Conservation (phyloP, 2,329 filamentous ascomycete species). For the Tricladium varicosporioides region DNA sequence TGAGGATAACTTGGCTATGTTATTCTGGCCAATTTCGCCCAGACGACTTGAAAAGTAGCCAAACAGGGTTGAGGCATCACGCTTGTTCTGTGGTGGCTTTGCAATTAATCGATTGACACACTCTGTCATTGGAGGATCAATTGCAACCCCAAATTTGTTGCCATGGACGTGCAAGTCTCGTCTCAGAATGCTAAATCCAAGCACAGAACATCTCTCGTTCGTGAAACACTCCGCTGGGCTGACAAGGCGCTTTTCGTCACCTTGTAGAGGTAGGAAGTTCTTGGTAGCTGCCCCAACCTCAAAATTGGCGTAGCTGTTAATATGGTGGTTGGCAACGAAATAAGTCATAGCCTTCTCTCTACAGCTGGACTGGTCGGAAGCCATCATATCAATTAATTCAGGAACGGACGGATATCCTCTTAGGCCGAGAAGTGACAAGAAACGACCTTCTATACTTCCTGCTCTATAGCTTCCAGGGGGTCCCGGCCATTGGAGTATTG, state of each 20-base stretch:
- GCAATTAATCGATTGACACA: slow-evolving; percentile 73
- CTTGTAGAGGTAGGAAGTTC: slow-evolving; percentile 71
- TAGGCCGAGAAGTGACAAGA: slow-evolving; percentile 72
- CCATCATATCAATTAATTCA: slow-evolving; percentile 78
- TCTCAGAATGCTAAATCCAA: slow-evolving; percentile 78
- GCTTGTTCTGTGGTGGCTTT: slow-evolving; percentile 65
- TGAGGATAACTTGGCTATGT: slow-evolving; percentile 58
- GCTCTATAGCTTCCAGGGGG: slow-evolving; percentile 59
- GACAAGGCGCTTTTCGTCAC: slow-evolving; percentile 62
- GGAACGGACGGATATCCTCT: slow-evolving; percentile 66
- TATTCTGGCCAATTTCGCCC: slow-evolving; percentile 65
- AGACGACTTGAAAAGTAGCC: slow-evolving; percentile 79
- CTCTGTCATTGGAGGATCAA: slow-evolving; percentile 73
- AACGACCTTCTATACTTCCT: slow-evolving; percentile 69
- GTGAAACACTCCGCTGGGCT: slow-evolving; percentile 77
- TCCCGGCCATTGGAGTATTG: slow-evolving; percentile 79
- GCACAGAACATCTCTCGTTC: slow-evolving; percentile 70
- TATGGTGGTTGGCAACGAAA: slow-evolving; percentile 76
- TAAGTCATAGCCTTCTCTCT: slow-evolving; percentile 74
- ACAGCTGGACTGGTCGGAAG: slow-evolving; percentile 54
- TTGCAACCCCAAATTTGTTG: slow-evolving; percentile 78
- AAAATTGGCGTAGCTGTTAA: slow-evolving; percentile 70
- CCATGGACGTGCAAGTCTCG: slow-evolving; percentile 78
- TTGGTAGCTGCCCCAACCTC: slow-evolving; percentile 54
- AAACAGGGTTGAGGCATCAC: slow-evolving; percentile 71